A percentile compares a stretch with the other conserved stretches of the same genome.
Conservation (phyloP, 2,329 filamentous ascomycete genomes). For the Microdochium paspali region DNA sequence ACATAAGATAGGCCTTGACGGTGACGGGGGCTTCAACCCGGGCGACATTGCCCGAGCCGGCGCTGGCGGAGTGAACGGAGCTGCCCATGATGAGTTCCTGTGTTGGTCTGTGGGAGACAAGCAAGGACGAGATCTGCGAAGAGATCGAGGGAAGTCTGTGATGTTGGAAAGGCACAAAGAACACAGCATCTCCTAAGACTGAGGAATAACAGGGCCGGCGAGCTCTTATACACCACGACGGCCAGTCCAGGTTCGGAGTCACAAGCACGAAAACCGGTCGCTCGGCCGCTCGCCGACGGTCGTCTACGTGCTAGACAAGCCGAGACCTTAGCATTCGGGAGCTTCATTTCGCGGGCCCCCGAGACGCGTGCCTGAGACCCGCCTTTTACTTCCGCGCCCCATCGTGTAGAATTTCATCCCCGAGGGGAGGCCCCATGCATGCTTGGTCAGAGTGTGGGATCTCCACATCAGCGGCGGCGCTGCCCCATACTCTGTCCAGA, state of each 20-base stretch:
- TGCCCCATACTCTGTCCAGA: background rate
- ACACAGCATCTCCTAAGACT: background rate
- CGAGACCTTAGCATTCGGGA: background rate
- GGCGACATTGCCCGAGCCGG: conserved; percentile 35
- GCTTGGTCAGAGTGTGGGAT: background rate
- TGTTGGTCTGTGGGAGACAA: background rate
- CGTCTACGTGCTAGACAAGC: background rate
- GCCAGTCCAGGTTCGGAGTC: background rate
- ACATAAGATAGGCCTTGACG: conserved; percentile 36
- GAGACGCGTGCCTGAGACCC: background rate
- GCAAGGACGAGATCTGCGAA: background rate
- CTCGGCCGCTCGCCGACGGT: background rate
- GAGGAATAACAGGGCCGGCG: background rate
- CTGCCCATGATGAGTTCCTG: conserved; percentile 6
- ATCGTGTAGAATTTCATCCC: background rate
- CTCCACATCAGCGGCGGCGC: background rate
- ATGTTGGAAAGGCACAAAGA: background rate
- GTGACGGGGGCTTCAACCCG: conserved; percentile 50
- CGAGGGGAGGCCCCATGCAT: background rate
- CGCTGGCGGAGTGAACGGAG: conserved; percentile 8
- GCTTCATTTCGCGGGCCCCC: background rate
- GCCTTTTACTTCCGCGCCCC: background rate
- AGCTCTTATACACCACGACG: background rate
- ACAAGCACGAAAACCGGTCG: background rate
- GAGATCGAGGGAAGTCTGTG: background rate